Evolutionary conservation across 225 moss, liverwort and hornwort species (phyloP).

Genomic region (Asterella californica): DNA sequence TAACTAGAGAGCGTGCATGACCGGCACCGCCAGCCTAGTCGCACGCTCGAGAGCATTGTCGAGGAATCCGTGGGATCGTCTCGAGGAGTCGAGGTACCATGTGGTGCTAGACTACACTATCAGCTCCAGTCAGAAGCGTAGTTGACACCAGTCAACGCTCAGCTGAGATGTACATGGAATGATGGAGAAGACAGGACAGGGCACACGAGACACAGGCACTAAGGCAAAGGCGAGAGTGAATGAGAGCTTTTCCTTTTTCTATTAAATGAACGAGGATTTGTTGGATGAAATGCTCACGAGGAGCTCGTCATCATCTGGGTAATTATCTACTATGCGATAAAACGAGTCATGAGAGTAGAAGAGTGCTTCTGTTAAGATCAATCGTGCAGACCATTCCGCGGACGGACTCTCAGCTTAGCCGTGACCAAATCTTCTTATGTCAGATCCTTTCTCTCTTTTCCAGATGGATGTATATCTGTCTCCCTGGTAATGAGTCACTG

Average conservation of each 20-base stretch:
- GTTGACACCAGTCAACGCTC: neutral
- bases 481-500: too few relatives aligned
- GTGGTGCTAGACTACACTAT: neutral
- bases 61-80: neutral
- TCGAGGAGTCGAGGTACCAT: neutral
- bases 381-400: neutral
- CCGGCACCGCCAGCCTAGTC: neutral
- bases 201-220: neutral
- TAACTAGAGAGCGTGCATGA: neutral
- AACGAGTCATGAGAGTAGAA: neutral
- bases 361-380: neutral
- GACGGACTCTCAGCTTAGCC: neutral
- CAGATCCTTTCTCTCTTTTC: neutral
- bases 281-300: neutral
- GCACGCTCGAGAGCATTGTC: neutral
- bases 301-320: neutral
- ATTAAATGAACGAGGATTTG: neutral
- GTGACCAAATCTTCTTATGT: neutral
- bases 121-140: neutral
- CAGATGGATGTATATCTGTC: too few relatives aligned
- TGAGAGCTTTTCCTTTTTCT: neutral
- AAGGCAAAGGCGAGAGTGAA: neutral
- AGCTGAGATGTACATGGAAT: neutral
- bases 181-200: neutral
- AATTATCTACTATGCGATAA: neutral